Evolutionary conservation across 768 basidiomycete species (phyloP).

Genomic region (Rhodotorula sphaerocarpa): DNA sequence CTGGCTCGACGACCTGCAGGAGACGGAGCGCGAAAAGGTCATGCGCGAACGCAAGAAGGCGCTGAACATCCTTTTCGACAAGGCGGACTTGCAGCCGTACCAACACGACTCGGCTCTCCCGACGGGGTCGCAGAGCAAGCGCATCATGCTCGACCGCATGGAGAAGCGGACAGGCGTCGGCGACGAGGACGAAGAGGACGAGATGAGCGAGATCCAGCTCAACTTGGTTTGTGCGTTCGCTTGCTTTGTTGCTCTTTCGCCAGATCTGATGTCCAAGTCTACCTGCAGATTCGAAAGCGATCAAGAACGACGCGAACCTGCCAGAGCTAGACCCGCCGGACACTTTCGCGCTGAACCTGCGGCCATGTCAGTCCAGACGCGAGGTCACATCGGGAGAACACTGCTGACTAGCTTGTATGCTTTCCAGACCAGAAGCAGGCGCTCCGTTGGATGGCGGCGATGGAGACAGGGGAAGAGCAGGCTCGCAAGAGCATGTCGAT

Average conservation of each 20-base stretch:
- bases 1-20: conserved; percentile 66
- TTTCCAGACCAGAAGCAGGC: conserved; percentile 84
- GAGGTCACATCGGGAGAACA: background rate
- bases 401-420: background rate
- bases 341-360: conserved; percentile 52
- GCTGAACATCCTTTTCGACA: conserved; percentile 63
- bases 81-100: conserved; percentile 61
- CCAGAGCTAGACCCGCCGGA: conserved; percentile 71
- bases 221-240: conserved; percentile 64
- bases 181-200: conserved; percentile 62
- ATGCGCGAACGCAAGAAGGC: conserved; percentile 72
- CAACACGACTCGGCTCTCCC: conserved; percentile 41
- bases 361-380: conserved; percentile 15
- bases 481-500: conserved; percentile 65
- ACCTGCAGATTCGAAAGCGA: conserved; percentile 55
- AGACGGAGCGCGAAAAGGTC: conserved; percentile 68
- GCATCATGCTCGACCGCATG: conserved; percentile 43
- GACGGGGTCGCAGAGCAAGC: conserved; percentile 40
- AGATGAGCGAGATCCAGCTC: conserved; percentile 69
- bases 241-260: too few species aligned
- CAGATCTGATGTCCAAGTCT: background rate
- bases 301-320: conserved; percentile 66
- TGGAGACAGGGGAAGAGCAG: conserved; percentile 66
- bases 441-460: conserved; percentile 81
- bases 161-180: conserved; percentile 44